phyloP scores from a whole-genome alignment of 1,284 basidiomycete genomes.

The Fomitopsis betulina region DNA sequence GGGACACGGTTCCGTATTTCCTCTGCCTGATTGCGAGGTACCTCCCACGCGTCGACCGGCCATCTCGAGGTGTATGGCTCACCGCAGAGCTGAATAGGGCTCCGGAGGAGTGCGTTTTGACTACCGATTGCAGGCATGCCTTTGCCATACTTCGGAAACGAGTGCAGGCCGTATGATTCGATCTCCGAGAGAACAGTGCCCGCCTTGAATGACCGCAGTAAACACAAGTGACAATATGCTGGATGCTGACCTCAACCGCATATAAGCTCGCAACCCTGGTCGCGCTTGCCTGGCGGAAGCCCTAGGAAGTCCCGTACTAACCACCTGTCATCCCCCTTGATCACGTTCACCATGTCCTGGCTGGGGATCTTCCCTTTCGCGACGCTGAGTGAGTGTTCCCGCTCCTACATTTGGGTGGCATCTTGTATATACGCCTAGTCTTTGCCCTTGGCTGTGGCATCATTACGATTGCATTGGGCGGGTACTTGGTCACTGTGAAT shows the following conservation, averaged over 20 bases:
- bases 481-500: constrained; percentile 14
- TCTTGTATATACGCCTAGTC: neutral
- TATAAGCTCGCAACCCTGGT: neutral
- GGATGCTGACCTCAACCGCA: neutral
- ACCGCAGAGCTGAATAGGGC: no score
- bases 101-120: no score
- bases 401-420: neutral
- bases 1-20: no score
- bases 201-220: no score
- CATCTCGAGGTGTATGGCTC: no score
- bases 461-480: constrained; percentile 17
- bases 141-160: no score
- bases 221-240: no score
- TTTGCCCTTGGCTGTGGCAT: constrained; percentile 11
- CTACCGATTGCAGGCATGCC: no score
- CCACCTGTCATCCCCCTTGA: neutral
- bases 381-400: neutral
- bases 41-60: no score
- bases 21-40: no score
- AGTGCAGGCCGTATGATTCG: no score
- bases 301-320: neutral
- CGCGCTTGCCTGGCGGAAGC: neutral
- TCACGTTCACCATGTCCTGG: neutral
- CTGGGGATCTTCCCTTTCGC: neutral
- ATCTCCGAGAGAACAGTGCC: no score